These are phyloP conservation scores for Boechera retrofracta DNA, from an alignment of 345 rosid species.

Conservation along the genomic window DNA sequence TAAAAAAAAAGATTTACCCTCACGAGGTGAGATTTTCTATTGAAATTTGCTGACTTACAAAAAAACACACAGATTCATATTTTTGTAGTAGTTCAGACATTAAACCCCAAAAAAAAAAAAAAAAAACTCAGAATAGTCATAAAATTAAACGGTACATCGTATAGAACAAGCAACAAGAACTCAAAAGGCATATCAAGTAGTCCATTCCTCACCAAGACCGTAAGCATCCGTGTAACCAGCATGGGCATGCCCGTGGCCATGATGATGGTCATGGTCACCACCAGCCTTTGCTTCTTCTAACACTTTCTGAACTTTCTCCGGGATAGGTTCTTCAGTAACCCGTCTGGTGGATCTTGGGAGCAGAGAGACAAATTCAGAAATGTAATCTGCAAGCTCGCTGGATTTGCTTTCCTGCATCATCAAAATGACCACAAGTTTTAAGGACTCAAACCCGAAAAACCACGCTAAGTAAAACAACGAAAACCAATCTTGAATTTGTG, in stretches of 20 bases:
- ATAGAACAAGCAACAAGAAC: slow-evolving; percentile 12
- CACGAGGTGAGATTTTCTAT: no score
- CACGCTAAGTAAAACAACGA: not conserved
- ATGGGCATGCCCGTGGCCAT: slow-evolving; percentile 44
- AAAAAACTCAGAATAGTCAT: not conserved
- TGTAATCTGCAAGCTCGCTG: slow-evolving; percentile 62
- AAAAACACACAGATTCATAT: not conserved
- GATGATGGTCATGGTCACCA: slow-evolving; percentile 50
- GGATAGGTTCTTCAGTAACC: slow-evolving; percentile 57
- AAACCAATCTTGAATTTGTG: not conserved
- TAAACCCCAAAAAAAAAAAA: not conserved
- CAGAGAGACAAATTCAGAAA: slow-evolving; percentile 61
- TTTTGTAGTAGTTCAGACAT: not conserved
- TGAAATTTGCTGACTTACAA: no score
- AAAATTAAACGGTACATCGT: not conserved
- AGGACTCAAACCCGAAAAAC: not conserved
- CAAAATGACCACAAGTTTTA: not conserved
- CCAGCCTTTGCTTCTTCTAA: slow-evolving; percentile 60
- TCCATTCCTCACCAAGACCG: slow-evolving; percentile 63
- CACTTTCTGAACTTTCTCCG: slow-evolving; percentile 50
- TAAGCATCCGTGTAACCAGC: slow-evolving; percentile 43
- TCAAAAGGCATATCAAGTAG: slow-evolving; percentile 40
- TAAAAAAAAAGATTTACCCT: no score
- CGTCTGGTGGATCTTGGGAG: slow-evolving; percentile 64
- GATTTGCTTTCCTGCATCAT: slow-evolving; percentile 65